Base-by-base conservation (phyloP, 805 yeast genomes). In the Cyberlindnera americana region DNA sequence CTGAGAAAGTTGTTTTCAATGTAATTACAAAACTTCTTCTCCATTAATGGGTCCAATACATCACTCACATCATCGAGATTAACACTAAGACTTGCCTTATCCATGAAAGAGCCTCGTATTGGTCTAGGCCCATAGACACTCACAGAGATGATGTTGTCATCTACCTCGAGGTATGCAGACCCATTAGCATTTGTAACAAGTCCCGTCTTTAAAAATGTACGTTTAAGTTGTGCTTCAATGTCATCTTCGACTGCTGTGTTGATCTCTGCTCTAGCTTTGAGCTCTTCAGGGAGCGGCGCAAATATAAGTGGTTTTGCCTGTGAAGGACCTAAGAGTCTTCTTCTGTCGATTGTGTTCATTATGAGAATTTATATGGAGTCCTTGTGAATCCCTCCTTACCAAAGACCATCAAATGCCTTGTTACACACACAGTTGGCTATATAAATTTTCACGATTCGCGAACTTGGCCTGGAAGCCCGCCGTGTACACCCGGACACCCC, bases 101-200 rank as follows among this genome's bases (percentile, higher is more conserved):
- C 78, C 27, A 76, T 69, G 57, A 82, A 86, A 4, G 86, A 74
- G 2, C 88, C 87, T 44, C 85, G 69, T 45, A 77, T 79, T 7
- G 98, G 96, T 49, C 89, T 72, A 4, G 98, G 98, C 0, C 98
- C 98, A 61, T 80, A 85, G 0, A 91, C 80, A 4, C 88, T 72
- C 1, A 83, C 82, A 19, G 75, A 75, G 19, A 75, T 70, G 11
- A 56, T 52, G 25, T 56, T 56, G 5, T 52, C 53, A 23, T 76
- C 84, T 0, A 70, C 65, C 59, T 90, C 97, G 16, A 87, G 56
- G 49, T 83, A 85, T 3, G 95, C 75, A 16, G 95, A 87, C 3
- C 98, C 97, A 53, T 79, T 80, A 38, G 89, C 80, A 53, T 83
- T 83, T 24, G 77, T 71, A 24, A 84, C 71, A 25, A 81, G 64